phyloP scores from a whole-genome alignment of 305 asterid species.

The Rubia tinctorum region DNA sequence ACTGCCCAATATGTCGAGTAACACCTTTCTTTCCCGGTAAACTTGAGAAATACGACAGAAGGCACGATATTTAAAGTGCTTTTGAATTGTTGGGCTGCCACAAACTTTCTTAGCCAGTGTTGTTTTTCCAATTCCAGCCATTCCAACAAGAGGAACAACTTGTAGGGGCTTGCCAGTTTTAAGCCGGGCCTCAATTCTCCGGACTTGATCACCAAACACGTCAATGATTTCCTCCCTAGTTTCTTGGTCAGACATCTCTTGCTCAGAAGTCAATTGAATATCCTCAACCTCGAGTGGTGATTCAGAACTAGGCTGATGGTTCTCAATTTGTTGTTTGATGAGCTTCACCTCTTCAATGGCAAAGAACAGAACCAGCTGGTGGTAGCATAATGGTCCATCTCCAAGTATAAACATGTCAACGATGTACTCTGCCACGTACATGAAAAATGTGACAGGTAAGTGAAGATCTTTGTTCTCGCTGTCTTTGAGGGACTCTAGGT shows the following conservation, averaged over 20 bases:
- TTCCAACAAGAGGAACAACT: constrained; percentile 24
- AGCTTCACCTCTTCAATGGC: constrained; percentile 4
- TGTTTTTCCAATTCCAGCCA: constrained; percentile 34
- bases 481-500: not conserved
- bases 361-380: constrained; percentile 12
- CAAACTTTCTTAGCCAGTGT: constrained; percentile 27
- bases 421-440: constrained; percentile 16
- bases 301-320: no score
- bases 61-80: constrained; percentile 9
- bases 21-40: not conserved
- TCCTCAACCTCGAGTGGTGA: not conserved
- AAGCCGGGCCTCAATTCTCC: constrained; percentile 1
- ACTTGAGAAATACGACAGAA: constrained; percentile 7
- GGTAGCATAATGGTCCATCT: constrained; percentile 18
- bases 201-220: constrained; percentile 16
- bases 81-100: not conserved
- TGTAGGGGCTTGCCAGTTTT: not conserved
- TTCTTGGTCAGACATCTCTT: no score
- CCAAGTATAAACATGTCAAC: constrained; percentile 16
- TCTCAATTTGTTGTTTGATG: not conserved
- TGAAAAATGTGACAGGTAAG: not conserved
- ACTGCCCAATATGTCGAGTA: not conserved
- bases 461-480: constrained; percentile 3
- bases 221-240: constrained; percentile 11
- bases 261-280: not conserved